phyloP scores from a whole-genome alignment of 495 filamentous ascomycete species.

The Margaritispora aquatica region DNA sequence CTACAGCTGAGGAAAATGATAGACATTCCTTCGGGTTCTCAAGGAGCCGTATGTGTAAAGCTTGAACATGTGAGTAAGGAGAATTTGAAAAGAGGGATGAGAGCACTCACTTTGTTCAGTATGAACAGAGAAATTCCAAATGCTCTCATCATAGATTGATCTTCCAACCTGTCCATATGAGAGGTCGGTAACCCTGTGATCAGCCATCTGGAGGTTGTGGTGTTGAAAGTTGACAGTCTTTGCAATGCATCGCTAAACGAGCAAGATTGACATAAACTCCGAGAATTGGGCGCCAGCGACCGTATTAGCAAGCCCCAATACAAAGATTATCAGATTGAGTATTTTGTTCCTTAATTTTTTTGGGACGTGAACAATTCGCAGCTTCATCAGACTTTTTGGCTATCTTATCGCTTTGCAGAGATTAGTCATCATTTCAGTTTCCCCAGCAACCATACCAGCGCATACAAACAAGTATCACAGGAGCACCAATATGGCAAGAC shows the following conservation, averaged over 20 bases:
- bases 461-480: neutral
- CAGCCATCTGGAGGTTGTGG: conserved; percentile 52
- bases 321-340: too few species aligned
- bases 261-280: too few species aligned
- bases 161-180: conserved; percentile 62
- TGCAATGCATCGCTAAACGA: too few species aligned
- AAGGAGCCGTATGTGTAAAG: conserved; percentile 17
- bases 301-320: too few species aligned
- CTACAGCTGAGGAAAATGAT: conserved; percentile 3
- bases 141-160: conserved; percentile 42
- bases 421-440: neutral
- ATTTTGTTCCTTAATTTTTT: too few species aligned
- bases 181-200: conserved; percentile 44
- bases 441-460: neutral
- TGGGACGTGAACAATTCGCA: too few species aligned
- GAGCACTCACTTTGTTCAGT: neutral
- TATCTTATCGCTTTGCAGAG: neutral
- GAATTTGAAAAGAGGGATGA: neutral
- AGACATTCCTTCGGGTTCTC: conserved; percentile 14
- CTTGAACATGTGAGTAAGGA: conserved; percentile 2
- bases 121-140: conserved; percentile 47
- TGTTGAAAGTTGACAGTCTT: conserved; percentile 10
- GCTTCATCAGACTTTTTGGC: neutral
- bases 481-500: neutral
- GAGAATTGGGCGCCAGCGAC: too few species aligned